Conservation (phyloP, 2,329 filamentous ascomycete genomes). For the Neofusicoccum sp. region DNA sequence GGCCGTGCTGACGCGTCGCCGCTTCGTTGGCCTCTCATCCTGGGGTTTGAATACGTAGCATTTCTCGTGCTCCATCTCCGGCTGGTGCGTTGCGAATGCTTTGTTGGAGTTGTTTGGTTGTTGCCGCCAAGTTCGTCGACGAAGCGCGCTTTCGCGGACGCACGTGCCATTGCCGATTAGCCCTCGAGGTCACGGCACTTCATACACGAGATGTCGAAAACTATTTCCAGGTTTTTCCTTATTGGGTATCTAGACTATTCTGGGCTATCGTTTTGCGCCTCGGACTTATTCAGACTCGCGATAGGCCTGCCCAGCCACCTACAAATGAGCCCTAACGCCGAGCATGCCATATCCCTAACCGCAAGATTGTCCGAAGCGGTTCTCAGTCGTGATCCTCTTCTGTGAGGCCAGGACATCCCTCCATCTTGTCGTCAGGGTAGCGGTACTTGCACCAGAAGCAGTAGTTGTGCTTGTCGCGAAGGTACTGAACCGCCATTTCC, state of each 20-base stretch:
- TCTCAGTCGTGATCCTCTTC: constrained; percentile 78
- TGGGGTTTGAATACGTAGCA: constrained; percentile 49
- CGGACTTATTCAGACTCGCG: neutral
- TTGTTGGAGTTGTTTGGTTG: neutral
- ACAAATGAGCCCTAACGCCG: too few relatives aligned
- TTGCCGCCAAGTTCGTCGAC: constrained; percentile 1
- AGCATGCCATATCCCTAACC: neutral
- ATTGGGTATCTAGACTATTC: neutral
- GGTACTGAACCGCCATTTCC: constrained; percentile 64
- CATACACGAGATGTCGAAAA: too few relatives aligned
- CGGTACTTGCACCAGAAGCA: constrained; percentile 95
- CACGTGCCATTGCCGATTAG: constrained; percentile 11
- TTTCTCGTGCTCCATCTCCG: constrained; percentile 51
- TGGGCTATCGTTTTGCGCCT: neutral
- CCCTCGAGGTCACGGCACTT: neutral
- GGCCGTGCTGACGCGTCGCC: constrained; percentile 39
- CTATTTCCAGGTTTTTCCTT: neutral
- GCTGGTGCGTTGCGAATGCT: too few relatives aligned
- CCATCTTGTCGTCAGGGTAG: constrained; percentile 75
- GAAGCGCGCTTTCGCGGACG: constrained; percentile 10
- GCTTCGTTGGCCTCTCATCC: constrained; percentile 44
- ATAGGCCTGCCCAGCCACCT: too few relatives aligned
- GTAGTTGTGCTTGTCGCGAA: constrained; percentile 74
- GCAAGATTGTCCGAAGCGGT: neutral
- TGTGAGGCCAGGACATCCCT: constrained; percentile 82